phyloP scores from a whole-genome alignment of 805 yeast species.

The Lipomyces orientalis region DNA sequence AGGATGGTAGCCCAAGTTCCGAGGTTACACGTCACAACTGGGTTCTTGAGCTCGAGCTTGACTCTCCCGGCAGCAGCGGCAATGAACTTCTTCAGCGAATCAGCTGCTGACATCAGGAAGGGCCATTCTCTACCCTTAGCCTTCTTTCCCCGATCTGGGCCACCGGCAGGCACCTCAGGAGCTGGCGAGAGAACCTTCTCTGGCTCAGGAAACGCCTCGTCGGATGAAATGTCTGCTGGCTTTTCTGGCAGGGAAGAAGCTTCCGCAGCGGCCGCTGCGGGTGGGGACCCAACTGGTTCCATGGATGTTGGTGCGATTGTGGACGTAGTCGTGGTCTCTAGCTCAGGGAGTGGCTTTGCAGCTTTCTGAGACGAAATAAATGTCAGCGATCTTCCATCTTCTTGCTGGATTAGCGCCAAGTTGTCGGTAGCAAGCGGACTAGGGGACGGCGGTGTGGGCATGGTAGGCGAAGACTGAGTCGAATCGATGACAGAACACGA shows the following conservation, averaged over 20 bases:
- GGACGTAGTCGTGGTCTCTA: slow-evolving; percentile 15
- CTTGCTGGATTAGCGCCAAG: background rate
- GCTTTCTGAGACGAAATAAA: slow-evolving; percentile 17
- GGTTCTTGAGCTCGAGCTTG: slow-evolving; percentile 15
- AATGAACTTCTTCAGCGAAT: slow-evolving; percentile 18
- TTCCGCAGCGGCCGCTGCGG: background rate
- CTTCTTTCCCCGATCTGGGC: slow-evolving; percentile 6
- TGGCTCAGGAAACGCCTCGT: slow-evolving; percentile 20
- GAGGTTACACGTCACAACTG: slow-evolving; percentile 20
- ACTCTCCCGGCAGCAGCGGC: background rate
- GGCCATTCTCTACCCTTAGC: slow-evolving; percentile 8
- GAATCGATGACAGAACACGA: background rate
- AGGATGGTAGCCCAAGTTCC: slow-evolving; percentile 16
- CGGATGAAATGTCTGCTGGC: slow-evolving; percentile 1
- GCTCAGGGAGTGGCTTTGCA: slow-evolving; percentile 26
- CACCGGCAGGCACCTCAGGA: slow-evolving; percentile 10
- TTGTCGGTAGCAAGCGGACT: background rate
- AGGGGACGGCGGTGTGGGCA: background rate
- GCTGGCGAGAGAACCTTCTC: slow-evolving; percentile 11
- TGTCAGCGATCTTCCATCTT: background rate
- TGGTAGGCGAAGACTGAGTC: background rate
- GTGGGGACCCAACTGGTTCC: slow-evolving; percentile 4
- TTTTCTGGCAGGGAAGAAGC: background rate
- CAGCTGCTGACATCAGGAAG: slow-evolving; percentile 9
- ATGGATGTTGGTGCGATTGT: background rate